phyloP scores from a whole-genome alignment of 2,329 filamentous ascomycete genomes.

The Trichoderma simmonsii region DNA sequence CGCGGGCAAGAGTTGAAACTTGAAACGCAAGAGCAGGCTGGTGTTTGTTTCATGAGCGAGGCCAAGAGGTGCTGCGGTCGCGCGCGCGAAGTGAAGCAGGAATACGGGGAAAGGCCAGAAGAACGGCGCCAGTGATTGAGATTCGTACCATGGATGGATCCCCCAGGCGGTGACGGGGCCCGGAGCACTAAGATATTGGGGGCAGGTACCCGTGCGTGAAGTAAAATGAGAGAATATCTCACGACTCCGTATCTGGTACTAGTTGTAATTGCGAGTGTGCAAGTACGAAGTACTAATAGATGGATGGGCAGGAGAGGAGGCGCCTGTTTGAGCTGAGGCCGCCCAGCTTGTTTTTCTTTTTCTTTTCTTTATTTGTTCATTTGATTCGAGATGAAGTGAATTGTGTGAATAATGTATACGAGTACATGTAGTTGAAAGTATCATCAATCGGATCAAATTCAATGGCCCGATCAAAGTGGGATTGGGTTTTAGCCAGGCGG shows the following conservation, averaged over 20 bases:
- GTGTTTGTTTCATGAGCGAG: background rate
- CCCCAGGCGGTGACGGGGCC: constrained; percentile 7
- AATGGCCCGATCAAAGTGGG: background rate
- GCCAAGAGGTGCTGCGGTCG: background rate
- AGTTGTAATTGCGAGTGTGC: background rate
- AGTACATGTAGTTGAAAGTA: background rate
- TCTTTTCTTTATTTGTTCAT: background rate
- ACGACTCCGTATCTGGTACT: constrained; percentile 1
- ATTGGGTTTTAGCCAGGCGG: background rate
- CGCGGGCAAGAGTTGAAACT: background rate
- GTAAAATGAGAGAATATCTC: constrained; percentile 15
- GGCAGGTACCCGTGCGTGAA: constrained; percentile 10
- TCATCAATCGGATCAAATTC: background rate
- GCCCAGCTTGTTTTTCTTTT: background rate
- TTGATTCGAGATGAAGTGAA: background rate
- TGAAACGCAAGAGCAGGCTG: background rate
- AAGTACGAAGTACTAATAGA: background rate
- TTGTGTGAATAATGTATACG: background rate
- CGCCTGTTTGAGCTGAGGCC: background rate
- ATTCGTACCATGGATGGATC: background rate
- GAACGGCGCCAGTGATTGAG: background rate
- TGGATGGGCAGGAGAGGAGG: background rate
- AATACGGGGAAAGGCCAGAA: background rate
- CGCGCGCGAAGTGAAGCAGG: constrained; percentile 1
- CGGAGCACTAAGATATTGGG: constrained; percentile 1